Evolutionary conservation across 2,329 filamentous ascomycete genomes (phyloP), one percentile per base, ranked within the genome.

Genomic region (Malbranchea zuffiana): DNA sequence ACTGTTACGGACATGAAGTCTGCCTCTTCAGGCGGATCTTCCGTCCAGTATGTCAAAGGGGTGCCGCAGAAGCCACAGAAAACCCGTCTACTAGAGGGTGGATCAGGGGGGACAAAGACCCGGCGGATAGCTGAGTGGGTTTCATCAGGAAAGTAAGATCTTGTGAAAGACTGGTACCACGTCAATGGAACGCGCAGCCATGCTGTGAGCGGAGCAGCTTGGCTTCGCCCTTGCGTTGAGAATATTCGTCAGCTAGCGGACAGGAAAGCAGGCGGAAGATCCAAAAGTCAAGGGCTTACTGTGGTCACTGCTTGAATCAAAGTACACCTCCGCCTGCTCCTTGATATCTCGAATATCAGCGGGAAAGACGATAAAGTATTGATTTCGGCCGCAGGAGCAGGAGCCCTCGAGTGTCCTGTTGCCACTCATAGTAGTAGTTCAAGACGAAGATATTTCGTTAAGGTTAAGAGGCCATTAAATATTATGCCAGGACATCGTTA

Each of bases 61-160:
- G 86, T 93, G 35, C 87, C 87, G 56, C 87, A 94, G 63, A 82
- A 92, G 16, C 87, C 87, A 61, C 87, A 95, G 60, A 95, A 95
- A 47, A 85, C 74, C 33, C 83, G 76, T 54, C 80, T 76, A 1
- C 74, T 67, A 49, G 72, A 62, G 35, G 69, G 67, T 35, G 72
- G 71, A 47, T 67, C 62, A 2, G 66, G 67, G 15, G 78, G 71
- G 6, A 74, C 74, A 57, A 82, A 86, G 32, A 71, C 68, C 26
- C 78, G 73, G 39, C 74, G 75, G 53, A 86, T 86, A 35, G 67
- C 66, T 37, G 66, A 50, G 55, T 75, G 72, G 11, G 77, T 75
- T 63, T 94, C 87, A 59, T 93, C 83, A 2, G 80, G 72, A 56
- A 80, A 86, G 55, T 78, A 80, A 31, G 85, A 74, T 47, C 76